Evolutionary conservation across 306 rosid genomes (phyloP).

Genomic region (Astragalus glycyphyllos): DNA sequence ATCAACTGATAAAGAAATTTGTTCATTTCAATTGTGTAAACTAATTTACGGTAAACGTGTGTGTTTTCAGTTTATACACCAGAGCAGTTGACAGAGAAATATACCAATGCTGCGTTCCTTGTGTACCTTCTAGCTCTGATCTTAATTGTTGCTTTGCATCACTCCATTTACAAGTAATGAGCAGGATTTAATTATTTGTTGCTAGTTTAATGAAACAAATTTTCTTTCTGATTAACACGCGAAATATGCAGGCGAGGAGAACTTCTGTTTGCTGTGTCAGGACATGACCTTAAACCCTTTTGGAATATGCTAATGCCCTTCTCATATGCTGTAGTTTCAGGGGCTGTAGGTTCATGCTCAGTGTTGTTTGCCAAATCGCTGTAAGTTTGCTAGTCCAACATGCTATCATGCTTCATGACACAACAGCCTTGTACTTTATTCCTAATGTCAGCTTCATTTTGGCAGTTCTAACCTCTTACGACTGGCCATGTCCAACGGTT

Average conservation of each 20-base stretch:
- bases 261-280: conserved; percentile 63
- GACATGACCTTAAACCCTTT: conserved; percentile 83
- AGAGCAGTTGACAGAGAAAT: conserved; percentile 92
- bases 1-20: conserved; percentile 15
- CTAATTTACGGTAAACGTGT: conserved; percentile 41
- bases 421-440: not conserved
- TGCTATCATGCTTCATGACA: conserved; percentile 32
- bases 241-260: conserved; percentile 84
- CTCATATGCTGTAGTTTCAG: conserved; percentile 97
- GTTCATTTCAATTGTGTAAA: conserved; percentile 25
- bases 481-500: conserved; percentile 83
- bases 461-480: conserved; percentile 87
- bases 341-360: conserved; percentile 97
- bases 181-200: conserved; percentile 32
- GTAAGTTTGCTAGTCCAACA: conserved; percentile 62
- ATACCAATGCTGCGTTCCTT: conserved; percentile 80
- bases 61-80: conserved; percentile 88
- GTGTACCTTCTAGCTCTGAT: conserved; percentile 85
- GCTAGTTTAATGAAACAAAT: conserved; percentile 8
- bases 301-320: conserved; percentile 93
- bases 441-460: conserved; percentile 28
- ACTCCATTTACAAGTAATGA: conserved; percentile 77
- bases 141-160: conserved; percentile 77
- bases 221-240: conserved; percentile 26
- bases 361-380: conserved; percentile 98